Percentiles rank a stretch among this genome's conserved stretches.
Conservation (phyloP, 331 rosid species). For the Arachis monticola region DNA sequence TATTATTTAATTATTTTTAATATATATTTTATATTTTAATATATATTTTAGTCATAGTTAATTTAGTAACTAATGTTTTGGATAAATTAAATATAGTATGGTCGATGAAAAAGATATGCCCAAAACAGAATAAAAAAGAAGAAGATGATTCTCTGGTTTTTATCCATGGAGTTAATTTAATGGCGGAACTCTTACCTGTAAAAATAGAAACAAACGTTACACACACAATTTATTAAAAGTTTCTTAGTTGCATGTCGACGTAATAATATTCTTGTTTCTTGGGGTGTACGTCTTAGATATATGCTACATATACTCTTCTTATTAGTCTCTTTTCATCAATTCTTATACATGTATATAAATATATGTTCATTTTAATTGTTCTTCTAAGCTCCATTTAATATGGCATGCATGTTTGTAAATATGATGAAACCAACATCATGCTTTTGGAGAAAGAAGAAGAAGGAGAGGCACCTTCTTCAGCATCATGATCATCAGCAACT, state of each 20-base stretch:
- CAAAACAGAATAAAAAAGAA: background rate
- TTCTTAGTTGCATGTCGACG: constrained; percentile 14
- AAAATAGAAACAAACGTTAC: background rate
- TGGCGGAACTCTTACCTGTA: background rate
- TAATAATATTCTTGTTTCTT: constrained; percentile 15
- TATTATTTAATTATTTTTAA: no score
- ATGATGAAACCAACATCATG: constrained; percentile 40
- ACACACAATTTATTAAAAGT: background rate
- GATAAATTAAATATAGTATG: no score
- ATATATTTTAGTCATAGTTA: no score
- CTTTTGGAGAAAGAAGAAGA: constrained; percentile 35
- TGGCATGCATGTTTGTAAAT: constrained; percentile 24
- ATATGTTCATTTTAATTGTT: constrained; percentile 21
- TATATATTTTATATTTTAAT: no score
- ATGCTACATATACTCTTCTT: constrained; percentile 1
- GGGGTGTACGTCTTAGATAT: constrained; percentile 29
- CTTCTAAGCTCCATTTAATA: background rate
- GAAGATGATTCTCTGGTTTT: background rate
- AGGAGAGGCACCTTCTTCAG: constrained; percentile 18
- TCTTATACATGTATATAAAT: no score
- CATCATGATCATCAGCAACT: constrained; percentile 24
- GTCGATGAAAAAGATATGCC: background rate
- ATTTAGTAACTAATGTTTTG: no score
- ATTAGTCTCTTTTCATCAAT: no score
- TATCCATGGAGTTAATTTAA: constrained; percentile 3